Evolutionary conservation across 1,139 yeast species (phyloP).

Genomic region (Schwanniomyces etchellsii): DNA sequence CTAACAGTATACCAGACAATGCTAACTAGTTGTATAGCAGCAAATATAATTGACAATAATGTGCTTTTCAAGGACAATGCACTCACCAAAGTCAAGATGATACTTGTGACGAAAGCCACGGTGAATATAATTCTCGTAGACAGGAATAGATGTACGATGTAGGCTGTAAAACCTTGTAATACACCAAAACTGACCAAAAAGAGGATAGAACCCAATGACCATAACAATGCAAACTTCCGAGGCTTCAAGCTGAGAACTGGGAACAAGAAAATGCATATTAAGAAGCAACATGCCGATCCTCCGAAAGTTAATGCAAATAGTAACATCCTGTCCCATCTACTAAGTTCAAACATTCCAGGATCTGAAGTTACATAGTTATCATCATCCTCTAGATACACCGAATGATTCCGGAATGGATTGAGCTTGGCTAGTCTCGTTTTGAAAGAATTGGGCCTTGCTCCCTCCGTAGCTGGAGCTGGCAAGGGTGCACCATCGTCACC

Average conservation of each 20-base stretch:
- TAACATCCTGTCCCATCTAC: conserved; percentile 56
- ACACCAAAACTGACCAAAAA: conserved; percentile 55
- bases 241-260: conserved; percentile 55
- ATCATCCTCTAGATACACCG: conserved; percentile 38
- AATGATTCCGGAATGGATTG: conserved; percentile 35
- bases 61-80: conserved; percentile 43
- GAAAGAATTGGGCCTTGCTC: conserved; percentile 13
- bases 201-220: conserved; percentile 58
- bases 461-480: conserved; percentile 35
- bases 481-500: conserved; percentile 30
- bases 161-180: conserved; percentile 47
- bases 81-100: conserved; percentile 43
- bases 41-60: conserved; percentile 45
- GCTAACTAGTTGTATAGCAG: conserved; percentile 44
- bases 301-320: conserved; percentile 51
- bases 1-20: conserved; percentile 57
- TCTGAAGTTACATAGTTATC: conserved; percentile 41
- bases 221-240: conserved; percentile 51
- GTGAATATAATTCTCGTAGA: conserved; percentile 50
- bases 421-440: conserved; percentile 26
- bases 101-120: conserved; percentile 42
- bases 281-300: conserved; percentile 49
- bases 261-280: conserved; percentile 49
- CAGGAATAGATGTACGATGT: conserved; percentile 43
- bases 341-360: conserved; percentile 44